phyloP scores from a whole-genome alignment of 2,329 filamentous ascomycete species.

The Botrytis porri region DNA sequence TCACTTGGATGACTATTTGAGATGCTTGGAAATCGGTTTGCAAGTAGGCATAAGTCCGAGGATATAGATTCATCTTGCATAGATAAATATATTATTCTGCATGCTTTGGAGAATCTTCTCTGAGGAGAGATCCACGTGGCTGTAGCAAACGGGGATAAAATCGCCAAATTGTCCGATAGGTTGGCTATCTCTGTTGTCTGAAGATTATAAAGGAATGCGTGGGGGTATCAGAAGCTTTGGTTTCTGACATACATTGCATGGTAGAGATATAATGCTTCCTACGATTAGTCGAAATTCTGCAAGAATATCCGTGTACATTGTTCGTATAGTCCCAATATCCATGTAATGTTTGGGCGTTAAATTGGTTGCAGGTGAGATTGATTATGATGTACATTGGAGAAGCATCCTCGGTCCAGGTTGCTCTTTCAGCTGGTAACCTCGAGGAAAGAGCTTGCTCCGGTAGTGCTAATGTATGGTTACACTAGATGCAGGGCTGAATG shows the following conservation, averaged over 20 bases:
- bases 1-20: neutral
- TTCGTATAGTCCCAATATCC: neutral
- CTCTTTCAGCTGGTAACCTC: neutral
- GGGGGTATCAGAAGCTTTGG: neutral
- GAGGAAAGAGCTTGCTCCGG: neutral
- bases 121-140: neutral
- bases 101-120: neutral
- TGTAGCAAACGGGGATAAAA: neutral
- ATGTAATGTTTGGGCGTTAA: neutral
- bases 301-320: neutral
- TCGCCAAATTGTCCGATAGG: neutral
- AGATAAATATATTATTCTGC: neutral
- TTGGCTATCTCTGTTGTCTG: neutral
- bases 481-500: constrained; percentile 1
- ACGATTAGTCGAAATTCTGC: neutral
- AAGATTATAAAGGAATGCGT: neutral
- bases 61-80: neutral
- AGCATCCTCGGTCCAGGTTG: neutral
- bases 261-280: neutral
- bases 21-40: neutral
- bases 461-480: neutral
- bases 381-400: neutral
- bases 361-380: neutral
- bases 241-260: neutral
- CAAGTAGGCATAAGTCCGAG: neutral